These are phyloP conservation scores for Ophiorrhiza pumila DNA, from an alignment of 257 asterid genomes.

Conservation along the genomic window DNA sequence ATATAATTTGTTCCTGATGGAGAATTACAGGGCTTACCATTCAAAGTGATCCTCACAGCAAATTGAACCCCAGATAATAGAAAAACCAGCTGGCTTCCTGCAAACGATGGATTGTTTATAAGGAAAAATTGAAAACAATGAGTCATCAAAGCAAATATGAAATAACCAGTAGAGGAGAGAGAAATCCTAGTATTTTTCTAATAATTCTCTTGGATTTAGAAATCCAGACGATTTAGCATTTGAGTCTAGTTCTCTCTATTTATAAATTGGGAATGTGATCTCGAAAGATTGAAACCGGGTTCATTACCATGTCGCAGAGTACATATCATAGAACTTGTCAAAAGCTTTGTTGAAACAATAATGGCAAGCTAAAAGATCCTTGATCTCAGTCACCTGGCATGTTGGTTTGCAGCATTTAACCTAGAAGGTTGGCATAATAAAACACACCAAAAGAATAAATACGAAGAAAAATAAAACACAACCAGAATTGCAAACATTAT, in stretches of 20 bases:
- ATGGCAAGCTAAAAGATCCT: constrained; percentile 72
- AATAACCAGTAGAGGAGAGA: not conserved
- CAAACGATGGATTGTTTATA: constrained; percentile 11
- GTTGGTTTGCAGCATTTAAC: constrained; percentile 84
- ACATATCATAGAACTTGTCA: constrained; percentile 81
- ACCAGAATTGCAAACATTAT: not conserved
- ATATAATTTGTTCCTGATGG: not conserved
- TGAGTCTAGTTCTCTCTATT: not conserved
- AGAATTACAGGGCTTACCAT: constrained; percentile 45
- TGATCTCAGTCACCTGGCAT: constrained; percentile 66
- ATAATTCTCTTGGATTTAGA: not conserved
- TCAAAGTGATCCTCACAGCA: constrained; percentile 94
- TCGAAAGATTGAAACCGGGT: too few relatives aligned
- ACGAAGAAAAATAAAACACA: not conserved
- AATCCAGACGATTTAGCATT: not conserved
- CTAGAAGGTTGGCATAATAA: constrained; percentile 27
- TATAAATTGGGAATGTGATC: not conserved
- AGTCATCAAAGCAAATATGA: not conserved
- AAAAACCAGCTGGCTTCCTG: constrained; percentile 79
- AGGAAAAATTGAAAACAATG: not conserved
- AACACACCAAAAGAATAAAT: not conserved
- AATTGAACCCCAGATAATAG: constrained; percentile 72
- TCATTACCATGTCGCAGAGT: constrained; percentile 72
- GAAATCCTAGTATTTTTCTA: not conserved
- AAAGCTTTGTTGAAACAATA: constrained; percentile 77